These are phyloP conservation scores for Corynascus novoguineensis DNA, from an alignment of 495 filamentous ascomycete species.

Conservation along the genomic window DNA sequence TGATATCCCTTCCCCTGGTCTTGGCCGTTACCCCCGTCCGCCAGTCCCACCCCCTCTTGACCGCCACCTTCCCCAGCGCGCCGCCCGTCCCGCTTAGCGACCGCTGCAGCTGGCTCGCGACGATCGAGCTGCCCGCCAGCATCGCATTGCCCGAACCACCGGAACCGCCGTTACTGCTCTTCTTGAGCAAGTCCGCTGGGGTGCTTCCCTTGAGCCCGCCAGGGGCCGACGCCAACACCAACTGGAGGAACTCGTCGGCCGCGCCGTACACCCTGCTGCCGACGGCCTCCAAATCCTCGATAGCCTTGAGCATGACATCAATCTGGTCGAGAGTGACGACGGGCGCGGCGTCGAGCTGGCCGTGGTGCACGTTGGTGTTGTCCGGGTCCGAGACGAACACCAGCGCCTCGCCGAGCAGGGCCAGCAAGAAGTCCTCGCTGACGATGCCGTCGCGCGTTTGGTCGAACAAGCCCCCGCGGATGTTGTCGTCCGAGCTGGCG, in stretches of 20 bases:
- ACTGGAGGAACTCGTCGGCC: slow-evolving; percentile 65
- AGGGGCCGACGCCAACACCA: slow-evolving; percentile 42
- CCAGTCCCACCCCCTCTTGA: slow-evolving; percentile 83
- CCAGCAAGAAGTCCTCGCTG: slow-evolving; percentile 76
- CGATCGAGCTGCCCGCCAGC: slow-evolving; percentile 66
- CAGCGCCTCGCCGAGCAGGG: slow-evolving; percentile 75
- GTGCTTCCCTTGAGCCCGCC: slow-evolving; percentile 44
- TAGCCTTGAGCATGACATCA: slow-evolving; percentile 67
- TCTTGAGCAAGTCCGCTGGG: slow-evolving; percentile 61
- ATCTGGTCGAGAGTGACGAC: slow-evolving; percentile 59
- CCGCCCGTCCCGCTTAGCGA: slow-evolving; percentile 36
- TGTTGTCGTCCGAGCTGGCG: slow-evolving; percentile 76
- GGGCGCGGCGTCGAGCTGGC: slow-evolving; percentile 21
- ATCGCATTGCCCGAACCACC: slow-evolving; percentile 44
- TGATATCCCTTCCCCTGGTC: slow-evolving; percentile 58
- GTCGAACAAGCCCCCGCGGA: slow-evolving; percentile 82
- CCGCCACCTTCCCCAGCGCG: slow-evolving; percentile 36
- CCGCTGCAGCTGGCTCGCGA: slow-evolving; percentile 56
- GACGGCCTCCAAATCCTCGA: slow-evolving; percentile 78
- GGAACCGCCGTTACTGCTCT: slow-evolving; percentile 49
- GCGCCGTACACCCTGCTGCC: slow-evolving; percentile 61
- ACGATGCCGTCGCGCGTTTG: slow-evolving; percentile 70
- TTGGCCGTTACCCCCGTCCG: slow-evolving; percentile 54
- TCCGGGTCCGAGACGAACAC: slow-evolving; percentile 62
- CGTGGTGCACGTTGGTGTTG: slow-evolving; percentile 25